Percentiles rank a stretch among this genome's conserved stretches.
Evolutionary conservation across 2,329 filamentous ascomycete genomes (phyloP).

Genomic region (Byssoonygena ceratinophila): DNA sequence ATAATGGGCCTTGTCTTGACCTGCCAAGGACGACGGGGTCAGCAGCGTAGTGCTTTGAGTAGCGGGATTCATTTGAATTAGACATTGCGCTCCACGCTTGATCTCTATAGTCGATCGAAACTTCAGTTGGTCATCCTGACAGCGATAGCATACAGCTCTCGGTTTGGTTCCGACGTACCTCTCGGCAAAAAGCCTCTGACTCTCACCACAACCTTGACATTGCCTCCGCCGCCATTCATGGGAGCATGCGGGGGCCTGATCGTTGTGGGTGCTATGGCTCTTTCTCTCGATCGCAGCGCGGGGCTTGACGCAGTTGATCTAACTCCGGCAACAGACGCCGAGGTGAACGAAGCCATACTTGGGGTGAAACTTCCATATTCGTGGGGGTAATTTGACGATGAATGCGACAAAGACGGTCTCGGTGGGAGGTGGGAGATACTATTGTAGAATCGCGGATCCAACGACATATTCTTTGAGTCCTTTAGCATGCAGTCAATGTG

Average conservation of each 20-base stretch:
- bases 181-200: slow-evolving; percentile 67
- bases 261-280: slow-evolving; percentile 45
- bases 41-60: slow-evolving; percentile 76
- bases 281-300: slow-evolving; percentile 63
- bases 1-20: slow-evolving; percentile 44
- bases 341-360: slow-evolving; percentile 27
- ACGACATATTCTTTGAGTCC: slow-evolving; percentile 31
- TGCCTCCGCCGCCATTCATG: slow-evolving; percentile 48
- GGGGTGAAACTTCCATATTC: slow-evolving; percentile 29
- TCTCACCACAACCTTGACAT: slow-evolving; percentile 72
- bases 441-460: slow-evolving; percentile 34
- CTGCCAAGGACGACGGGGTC: slow-evolving; percentile 42
- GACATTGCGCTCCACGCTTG: slow-evolving; percentile 67
- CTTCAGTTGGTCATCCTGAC: no score
- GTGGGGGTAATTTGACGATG: slow-evolving; percentile 10
- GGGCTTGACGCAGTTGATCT: slow-evolving; percentile 65
- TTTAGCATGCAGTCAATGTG: slow-evolving; percentile 33
- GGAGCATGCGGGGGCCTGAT: slow-evolving; percentile 38
- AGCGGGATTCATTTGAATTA: slow-evolving; percentile 81
- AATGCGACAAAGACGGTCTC: slow-evolving; percentile 9
- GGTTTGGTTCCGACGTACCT: slow-evolving; percentile 52
- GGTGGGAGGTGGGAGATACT: slow-evolving; percentile 13
- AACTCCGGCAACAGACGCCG: slow-evolving; percentile 28
- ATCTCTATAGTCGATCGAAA: no score
- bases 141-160: no score